These are phyloP conservation scores for Paramecium octaurelia DNA, from an alignment of 73 alveolate species.

Conservation along the genomic window DNA sequence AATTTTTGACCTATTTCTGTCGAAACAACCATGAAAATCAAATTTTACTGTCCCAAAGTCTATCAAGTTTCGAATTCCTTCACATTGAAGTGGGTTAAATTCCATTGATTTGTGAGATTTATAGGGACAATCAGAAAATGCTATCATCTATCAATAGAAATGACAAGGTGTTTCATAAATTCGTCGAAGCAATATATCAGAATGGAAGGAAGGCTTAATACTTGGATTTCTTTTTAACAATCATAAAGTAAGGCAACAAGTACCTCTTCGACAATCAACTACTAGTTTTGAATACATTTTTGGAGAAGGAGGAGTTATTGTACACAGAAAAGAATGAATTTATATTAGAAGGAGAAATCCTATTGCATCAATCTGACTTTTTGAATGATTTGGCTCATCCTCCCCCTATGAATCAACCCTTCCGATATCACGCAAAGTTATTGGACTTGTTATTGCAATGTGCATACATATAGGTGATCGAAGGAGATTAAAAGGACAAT, in stretches of 20 bases:
- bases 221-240: conserved; percentile 47
- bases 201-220: conserved; percentile 58
- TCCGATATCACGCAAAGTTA: conserved; percentile 57
- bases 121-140: conserved; percentile 47
- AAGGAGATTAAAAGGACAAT: conserved; percentile 37
- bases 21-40: conserved; percentile 54
- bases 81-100: conserved; percentile 64
- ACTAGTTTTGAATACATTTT: conserved; percentile 53
- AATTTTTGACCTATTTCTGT: conserved; percentile 47
- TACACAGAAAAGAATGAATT: conserved; percentile 36
- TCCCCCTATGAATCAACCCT: conserved; percentile 54
- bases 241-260: conserved; percentile 6
- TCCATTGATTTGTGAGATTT: conserved; percentile 68
- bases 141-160: conserved; percentile 15
- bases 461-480: conserved; percentile 7
- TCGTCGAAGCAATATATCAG: conserved; percentile 25
- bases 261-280: conserved; percentile 58
- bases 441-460: conserved; percentile 56
- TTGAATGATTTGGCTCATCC: conserved; percentile 12
- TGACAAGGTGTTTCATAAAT: conserved; percentile 9
- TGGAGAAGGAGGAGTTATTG: not conserved
- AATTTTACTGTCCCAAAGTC: not conserved
- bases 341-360: conserved; percentile 23
- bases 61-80: conserved; percentile 35
- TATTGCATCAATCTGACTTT: not conserved